Conservation (phyloP, 805 yeast species). For the Naumovozyma castellii region DNA sequence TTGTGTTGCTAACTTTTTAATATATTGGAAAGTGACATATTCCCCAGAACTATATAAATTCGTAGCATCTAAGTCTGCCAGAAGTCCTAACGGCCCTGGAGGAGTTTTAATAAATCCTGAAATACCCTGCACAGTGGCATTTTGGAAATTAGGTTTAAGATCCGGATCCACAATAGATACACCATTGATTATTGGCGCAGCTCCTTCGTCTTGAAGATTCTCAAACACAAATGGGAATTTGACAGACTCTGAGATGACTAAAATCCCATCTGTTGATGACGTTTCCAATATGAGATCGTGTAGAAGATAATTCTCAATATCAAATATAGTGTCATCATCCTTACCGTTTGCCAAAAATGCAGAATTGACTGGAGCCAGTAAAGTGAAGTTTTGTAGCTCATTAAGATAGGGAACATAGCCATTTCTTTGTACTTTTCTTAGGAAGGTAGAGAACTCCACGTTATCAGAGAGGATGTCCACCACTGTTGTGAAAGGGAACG, state of each 20-base stretch:
- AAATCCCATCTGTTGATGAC: constrained; percentile 7
- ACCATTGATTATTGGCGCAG: constrained; percentile 16
- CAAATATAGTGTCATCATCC: constrained; percentile 9
- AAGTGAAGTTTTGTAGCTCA: constrained; percentile 49
- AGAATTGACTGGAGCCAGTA: constrained; percentile 74
- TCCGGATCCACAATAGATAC: constrained; percentile 45
- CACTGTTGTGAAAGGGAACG: constrained; percentile 35
- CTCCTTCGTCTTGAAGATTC: constrained; percentile 16
- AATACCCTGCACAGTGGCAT: constrained; percentile 60
- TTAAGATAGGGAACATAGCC: constrained; percentile 58
- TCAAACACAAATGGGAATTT: constrained; percentile 14
- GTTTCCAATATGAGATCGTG: constrained; percentile 32
- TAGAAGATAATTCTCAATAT: constrained; percentile 22
- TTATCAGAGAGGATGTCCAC: constrained; percentile 62
- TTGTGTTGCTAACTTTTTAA: constrained; percentile 1
- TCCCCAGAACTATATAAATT: not conserved
- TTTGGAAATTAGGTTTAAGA: constrained; percentile 49
- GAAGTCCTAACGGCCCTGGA: constrained; percentile 31
- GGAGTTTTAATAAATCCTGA: constrained; percentile 35
- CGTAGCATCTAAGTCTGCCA: constrained; percentile 13
- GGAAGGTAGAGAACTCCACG: constrained; percentile 56
- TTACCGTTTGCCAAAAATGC: constrained; percentile 41
- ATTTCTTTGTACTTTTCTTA: constrained; percentile 49
- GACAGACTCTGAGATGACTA: constrained; percentile 10
- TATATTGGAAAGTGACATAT: not conserved